phyloP scores from a whole-genome alignment of 2,329 filamentous ascomycete genomes.

The Ceratocystis colombiana region DNA sequence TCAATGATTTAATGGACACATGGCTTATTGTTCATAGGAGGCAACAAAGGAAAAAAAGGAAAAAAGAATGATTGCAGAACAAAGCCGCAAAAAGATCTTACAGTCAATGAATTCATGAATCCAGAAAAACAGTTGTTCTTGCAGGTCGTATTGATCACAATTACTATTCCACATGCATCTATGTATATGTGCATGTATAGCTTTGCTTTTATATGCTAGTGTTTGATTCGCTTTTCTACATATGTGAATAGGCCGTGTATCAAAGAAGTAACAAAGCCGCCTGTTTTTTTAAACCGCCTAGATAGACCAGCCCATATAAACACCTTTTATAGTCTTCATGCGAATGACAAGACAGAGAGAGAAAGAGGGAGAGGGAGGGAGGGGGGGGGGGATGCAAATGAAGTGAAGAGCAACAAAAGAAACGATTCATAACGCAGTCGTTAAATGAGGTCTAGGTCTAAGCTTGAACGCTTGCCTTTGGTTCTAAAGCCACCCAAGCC shows the following conservation, averaged over 20 bases:
- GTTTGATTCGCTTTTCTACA: constrained; percentile 5
- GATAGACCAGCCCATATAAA: constrained; percentile 1
- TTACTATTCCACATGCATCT: not conserved
- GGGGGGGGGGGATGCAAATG: not conserved
- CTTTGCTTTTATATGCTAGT: not conserved
- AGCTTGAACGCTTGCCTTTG: not conserved
- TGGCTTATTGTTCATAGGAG: constrained; percentile 41
- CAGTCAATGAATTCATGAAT: not conserved
- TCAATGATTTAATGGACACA: constrained; percentile 10
- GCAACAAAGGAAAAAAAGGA: not conserved
- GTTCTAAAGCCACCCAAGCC: not conserved
- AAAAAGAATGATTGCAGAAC: constrained; percentile 8
- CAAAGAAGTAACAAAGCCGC: not conserved
- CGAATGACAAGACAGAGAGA: not conserved
- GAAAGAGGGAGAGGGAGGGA: not conserved
- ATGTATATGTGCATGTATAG: not conserved
- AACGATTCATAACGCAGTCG: constrained; percentile 9
- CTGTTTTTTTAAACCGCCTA: constrained; percentile 2
- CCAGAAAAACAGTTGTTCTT: too few species aligned
- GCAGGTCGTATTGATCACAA: too few species aligned
- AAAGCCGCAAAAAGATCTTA: not conserved
- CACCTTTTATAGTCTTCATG: constrained; percentile 1
- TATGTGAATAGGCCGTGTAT: not conserved
- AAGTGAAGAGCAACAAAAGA: constrained; percentile 1
- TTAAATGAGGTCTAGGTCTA: constrained; percentile 8